Base-by-base conservation (phyloP, 129 eudicot species). In the Chrysanthemum seticuspe region DNA sequence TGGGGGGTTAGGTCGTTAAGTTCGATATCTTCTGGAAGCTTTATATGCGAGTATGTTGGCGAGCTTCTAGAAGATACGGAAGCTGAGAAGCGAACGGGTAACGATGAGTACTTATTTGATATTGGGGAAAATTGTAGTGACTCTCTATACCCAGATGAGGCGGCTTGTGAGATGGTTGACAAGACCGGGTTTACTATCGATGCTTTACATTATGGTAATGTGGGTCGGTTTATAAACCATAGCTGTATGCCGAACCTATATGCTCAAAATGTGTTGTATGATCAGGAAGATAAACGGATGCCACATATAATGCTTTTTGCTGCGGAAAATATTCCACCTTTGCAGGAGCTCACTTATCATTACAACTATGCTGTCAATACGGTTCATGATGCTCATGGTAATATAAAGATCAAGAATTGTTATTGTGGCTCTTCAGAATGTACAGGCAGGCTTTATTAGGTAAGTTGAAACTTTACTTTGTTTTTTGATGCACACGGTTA, bases 271-370 rank as follows among this genome's bases (percentile, higher is more conserved):
- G 97, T 94, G 5, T 74, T 90, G 9, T 90, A 84, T 70, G 99
- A 94, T 76, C 84, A 94, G 16, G 96, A 84, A 21, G 93, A 94
- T 67, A 81, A 73, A 58, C 83, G 80, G 16, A 86, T 94, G 83
- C 99, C 97, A 1, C 99, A 94, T 76, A 87, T 94, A 40, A 94
- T 94, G 99, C 79, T 94, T 12, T 94, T 94, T 76, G 99, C 99
- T 8, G 90, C 90, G 2, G 99, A 94, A 71, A 88, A 94, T 67
- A 94, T 94, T 65, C 89, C 97, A 55, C 92, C 99, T 3, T 49
- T 95, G 8, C 77, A 85, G 82, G 99, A 95, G 87, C 79, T 95
- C 69, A 90, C 89, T 1, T 95, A 95, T 80, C 89, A 90, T 66
- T 95, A 95, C 84, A 95, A 95, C 51, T 95, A 95, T 65, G 25